Percentiles rank a stretch among this genome's conserved stretches.
Evolutionary conservation across 345 rosid species (phyloP).

Genomic region (Conringia planisiliqua): DNA sequence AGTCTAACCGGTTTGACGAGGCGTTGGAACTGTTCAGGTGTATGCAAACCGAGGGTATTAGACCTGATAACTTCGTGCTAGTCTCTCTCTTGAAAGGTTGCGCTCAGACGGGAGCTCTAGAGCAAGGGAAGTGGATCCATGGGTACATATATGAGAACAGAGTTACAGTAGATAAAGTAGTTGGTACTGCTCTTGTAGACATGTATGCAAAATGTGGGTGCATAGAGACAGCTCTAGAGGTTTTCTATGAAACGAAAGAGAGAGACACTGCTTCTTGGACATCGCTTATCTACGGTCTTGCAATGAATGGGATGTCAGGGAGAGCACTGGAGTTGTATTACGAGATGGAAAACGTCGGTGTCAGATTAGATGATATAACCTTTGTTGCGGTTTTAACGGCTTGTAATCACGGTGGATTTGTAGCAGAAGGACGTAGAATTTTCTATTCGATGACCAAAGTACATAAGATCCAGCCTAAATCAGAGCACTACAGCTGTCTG

Average conservation of each 20-base stretch:
- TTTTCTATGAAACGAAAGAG: conserved; percentile 45
- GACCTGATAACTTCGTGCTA: conserved; percentile 58
- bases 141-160: conserved; percentile 48
- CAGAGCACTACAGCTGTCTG: conserved; percentile 68
- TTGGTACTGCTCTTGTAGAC: conserved; percentile 72
- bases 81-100: conserved; percentile 78
- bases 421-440: conserved; percentile 53
- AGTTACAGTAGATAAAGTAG: conserved; percentile 47
- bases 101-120: conserved; percentile 68
- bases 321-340: conserved; percentile 54
- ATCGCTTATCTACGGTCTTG: conserved; percentile 66
- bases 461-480: conserved; percentile 50
- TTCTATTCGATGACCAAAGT: conserved; percentile 49
- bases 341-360: conserved; percentile 48
- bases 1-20: conserved; percentile 55
- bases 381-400: conserved; percentile 73
- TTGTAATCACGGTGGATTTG: conserved; percentile 80
- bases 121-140: conserved; percentile 85
- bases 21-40: conserved; percentile 52
- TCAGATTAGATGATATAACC: conserved; percentile 59
- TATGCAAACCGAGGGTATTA: conserved; percentile 52
- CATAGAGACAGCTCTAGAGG: conserved; percentile 53
- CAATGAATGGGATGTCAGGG: conserved; percentile 56
- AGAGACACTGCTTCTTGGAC: conserved; percentile 73
- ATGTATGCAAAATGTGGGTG: conserved; percentile 80